Evolutionary conservation across 495 filamentous ascomycete species (phyloP).

Genomic region (Penicillium coprophilum): DNA sequence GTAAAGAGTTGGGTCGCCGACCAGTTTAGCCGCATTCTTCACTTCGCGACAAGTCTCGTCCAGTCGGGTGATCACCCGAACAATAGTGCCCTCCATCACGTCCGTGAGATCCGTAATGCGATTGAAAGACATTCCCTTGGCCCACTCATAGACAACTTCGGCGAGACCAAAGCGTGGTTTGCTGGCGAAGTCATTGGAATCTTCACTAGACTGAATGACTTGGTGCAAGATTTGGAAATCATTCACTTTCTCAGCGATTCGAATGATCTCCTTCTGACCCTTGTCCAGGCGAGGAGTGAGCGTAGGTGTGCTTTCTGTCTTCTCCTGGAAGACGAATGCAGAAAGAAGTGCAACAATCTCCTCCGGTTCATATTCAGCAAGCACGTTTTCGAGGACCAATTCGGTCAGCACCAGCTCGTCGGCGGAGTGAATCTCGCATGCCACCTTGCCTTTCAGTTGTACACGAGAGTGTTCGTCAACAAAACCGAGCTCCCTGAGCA

Average conservation of each 20-base stretch:
- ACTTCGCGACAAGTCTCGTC: conserved; percentile 98
- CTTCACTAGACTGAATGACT: conserved; percentile 84
- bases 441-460: conserved; percentile 95
- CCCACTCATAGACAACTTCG: conserved; percentile 99
- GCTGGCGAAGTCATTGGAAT: conserved; percentile 87
- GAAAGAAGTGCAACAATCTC: conserved; percentile 95
- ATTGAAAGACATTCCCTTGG: conserved; percentile 94
- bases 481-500: conserved; percentile 86
- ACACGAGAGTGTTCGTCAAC: conserved; percentile 82
- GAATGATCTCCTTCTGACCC: conserved; percentile 81
- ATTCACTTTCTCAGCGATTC: conserved; percentile 88
- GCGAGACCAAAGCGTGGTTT: conserved; percentile 86
- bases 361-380: conserved; percentile 92
- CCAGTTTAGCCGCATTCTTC: conserved; percentile 92
- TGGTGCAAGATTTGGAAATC: conserved; percentile 81
- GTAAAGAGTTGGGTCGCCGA: conserved; percentile 92
- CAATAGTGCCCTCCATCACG: conserved; percentile 95
- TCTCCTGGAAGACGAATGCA: conserved; percentile 98
- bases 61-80: conserved; percentile 83
- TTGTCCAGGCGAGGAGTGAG: conserved; percentile 79
- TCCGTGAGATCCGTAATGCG: conserved; percentile 96
- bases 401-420: conserved; percentile 98
- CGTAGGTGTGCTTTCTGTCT: conserved; percentile 81
- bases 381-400: conserved; percentile 91
- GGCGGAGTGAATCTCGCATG: conserved; percentile 96